These are phyloP conservation scores for Phaeoacremonium minimum DNA, from an alignment of 2,329 filamentous ascomycete species.

Conservation along the genomic window DNA sequence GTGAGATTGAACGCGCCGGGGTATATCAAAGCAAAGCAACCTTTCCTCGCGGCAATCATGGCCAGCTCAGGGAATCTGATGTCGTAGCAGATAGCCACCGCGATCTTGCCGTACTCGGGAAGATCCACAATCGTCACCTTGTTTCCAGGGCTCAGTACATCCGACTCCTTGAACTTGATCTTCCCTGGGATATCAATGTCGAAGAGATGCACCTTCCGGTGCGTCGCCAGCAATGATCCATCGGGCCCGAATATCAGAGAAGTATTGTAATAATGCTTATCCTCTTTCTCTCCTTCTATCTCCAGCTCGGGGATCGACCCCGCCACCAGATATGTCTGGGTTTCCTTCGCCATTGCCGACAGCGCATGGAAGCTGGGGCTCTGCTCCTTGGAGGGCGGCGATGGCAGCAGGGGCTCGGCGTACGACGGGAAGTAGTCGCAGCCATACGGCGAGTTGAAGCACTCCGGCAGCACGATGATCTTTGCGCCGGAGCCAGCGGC, in stretches of 20 bases:
- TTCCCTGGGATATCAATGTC: slow-evolving; percentile 97
- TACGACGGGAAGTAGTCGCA: slow-evolving; percentile 86
- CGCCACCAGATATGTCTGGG: slow-evolving; percentile 77
- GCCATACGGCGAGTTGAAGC: slow-evolving; percentile 98
- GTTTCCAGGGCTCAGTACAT: slow-evolving; percentile 82
- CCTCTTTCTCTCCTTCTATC: slow-evolving; percentile 22
- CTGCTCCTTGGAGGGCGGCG: slow-evolving; percentile 64
- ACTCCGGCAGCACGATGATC: slow-evolving; percentile 91
- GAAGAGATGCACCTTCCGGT: slow-evolving; percentile 94
- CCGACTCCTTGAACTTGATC: slow-evolving; percentile 86
- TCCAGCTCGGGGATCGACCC: slow-evolving; percentile 88
- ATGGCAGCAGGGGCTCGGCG: slow-evolving; percentile 79
- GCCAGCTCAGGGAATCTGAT: slow-evolving; percentile 94
- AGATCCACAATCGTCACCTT: slow-evolving; percentile 81
- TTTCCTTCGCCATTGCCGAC: slow-evolving; percentile 72
- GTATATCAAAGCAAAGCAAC: slow-evolving; percentile 85
- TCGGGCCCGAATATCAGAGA: slow-evolving; percentile 75
- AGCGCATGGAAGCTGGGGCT: slow-evolving; percentile 86
- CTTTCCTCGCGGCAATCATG: slow-evolving; percentile 78
- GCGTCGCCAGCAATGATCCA: slow-evolving; percentile 77
- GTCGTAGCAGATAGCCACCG: slow-evolving; percentile 94
- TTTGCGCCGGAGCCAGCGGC: slow-evolving; percentile 73
- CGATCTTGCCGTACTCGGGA: slow-evolving; percentile 83
- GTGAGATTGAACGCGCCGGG: slow-evolving; percentile 97
- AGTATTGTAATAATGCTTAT: slow-evolving; percentile 82